These are phyloP conservation scores for Talaromyces atroroseus DNA, from an alignment of 2,329 filamentous ascomycete species.

Conservation along the genomic window DNA sequence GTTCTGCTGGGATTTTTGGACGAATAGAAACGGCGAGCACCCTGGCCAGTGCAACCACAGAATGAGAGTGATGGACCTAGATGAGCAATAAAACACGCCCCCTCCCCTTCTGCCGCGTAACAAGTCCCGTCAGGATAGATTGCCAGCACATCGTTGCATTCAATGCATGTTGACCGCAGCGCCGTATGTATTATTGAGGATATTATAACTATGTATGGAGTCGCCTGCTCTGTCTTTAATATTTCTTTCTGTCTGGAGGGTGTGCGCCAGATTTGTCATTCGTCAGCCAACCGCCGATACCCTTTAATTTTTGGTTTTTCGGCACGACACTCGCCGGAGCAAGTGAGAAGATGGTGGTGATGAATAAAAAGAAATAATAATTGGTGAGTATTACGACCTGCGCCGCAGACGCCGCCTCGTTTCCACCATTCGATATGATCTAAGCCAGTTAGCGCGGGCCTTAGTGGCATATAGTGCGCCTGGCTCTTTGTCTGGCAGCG, in stretches of 20 bases:
- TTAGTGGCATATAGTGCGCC: slow-evolving; percentile 6
- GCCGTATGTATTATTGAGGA: slow-evolving; percentile 1
- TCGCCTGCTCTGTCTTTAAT: background rate
- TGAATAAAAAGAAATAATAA: slow-evolving; percentile 2
- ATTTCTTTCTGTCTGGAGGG: background rate
- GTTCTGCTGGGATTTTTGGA: slow-evolving; percentile 14
- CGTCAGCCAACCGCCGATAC: slow-evolving; percentile 8
- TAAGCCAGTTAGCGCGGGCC: slow-evolving; percentile 10
- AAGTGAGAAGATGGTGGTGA: slow-evolving; percentile 1
- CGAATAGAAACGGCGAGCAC: slow-evolving; percentile 15
- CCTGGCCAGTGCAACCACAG: slow-evolving; percentile 9
- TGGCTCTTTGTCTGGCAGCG: slow-evolving; percentile 14
- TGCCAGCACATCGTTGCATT: slow-evolving; percentile 25
- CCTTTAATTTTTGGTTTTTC: slow-evolving; percentile 6
- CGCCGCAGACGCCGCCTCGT: slow-evolving; percentile 6
- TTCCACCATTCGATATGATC: slow-evolving; percentile 10
- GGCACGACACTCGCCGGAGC: background rate
- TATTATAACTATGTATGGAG: no score
- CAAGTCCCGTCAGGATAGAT: slow-evolving; percentile 15
- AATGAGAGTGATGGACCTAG: slow-evolving; percentile 14
- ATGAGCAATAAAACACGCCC: slow-evolving; percentile 3
- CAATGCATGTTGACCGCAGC: slow-evolving; percentile 2
- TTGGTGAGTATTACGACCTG: slow-evolving; percentile 5
- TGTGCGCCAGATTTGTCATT: slow-evolving; percentile 1
- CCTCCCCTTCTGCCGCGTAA: slow-evolving; percentile 17